These are phyloP conservation scores for Leptodermis oblonga DNA, from an alignment of 257 asterid genomes.

Conservation along the genomic window DNA sequence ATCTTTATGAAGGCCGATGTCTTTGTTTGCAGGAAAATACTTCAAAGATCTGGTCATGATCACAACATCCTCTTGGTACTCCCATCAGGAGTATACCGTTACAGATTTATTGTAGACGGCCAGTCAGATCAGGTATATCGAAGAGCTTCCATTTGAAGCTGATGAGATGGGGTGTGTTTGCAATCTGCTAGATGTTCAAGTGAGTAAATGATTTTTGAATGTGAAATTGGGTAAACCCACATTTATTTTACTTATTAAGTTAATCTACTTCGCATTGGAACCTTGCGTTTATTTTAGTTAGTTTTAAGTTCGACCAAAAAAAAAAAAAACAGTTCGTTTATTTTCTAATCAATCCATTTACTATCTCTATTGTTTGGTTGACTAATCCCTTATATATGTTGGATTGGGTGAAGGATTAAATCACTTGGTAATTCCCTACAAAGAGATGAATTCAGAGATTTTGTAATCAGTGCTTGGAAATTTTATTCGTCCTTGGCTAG, in stretches of 20 bases:
- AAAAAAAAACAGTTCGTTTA: not conserved
- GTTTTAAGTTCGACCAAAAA: not conserved
- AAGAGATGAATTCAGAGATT: too few species aligned
- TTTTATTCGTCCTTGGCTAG: not conserved
- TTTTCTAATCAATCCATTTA: too few species aligned
- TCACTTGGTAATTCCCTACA: too few species aligned
- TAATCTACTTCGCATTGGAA: not conserved
- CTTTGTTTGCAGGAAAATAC: slow-evolving; percentile 54
- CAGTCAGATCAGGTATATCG: slow-evolving; percentile 50
- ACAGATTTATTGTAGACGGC: slow-evolving; percentile 85
- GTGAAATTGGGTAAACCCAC: slow-evolving; percentile 7
- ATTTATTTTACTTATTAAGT: not conserved
- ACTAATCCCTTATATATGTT: not conserved
- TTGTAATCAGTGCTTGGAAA: too few species aligned
- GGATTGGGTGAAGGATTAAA: not conserved
- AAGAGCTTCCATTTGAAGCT: slow-evolving; percentile 73
- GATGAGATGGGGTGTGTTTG: slow-evolving; percentile 53
- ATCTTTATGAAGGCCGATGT: not conserved
- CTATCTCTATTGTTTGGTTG: not conserved
- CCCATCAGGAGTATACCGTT: slow-evolving; percentile 70
- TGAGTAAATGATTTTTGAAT: slow-evolving; percentile 34
- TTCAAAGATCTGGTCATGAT: slow-evolving; percentile 87
- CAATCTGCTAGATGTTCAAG: slow-evolving; percentile 85
- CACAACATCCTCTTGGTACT: slow-evolving; percentile 76
- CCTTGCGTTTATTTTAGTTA: not conserved